Evolutionary conservation across 169 alveolate genomes (phyloP), one percentile per base, ranked within the genome.

Genomic region (Prorocentrum cordatum): DNA sequence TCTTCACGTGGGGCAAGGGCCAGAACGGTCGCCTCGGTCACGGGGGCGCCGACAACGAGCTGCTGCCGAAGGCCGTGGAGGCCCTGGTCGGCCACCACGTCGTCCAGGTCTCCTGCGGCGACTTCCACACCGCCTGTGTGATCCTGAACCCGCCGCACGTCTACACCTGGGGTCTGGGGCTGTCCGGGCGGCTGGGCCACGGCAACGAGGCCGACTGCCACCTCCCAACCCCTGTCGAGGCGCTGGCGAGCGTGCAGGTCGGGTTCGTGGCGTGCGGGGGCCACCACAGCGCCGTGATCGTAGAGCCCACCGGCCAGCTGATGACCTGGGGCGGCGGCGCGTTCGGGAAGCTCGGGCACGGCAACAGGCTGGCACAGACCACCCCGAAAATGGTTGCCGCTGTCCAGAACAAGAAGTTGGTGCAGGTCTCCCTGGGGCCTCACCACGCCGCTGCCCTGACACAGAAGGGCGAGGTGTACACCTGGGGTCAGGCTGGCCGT

Each of bases 251-350:
- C 12, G 36, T 38, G 16, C 54, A 54, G 58, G 84, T 67, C 38
- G 64, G 66, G 36, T 20, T 68, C 32, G n/a, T 85, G 39, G 79
- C 64, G 35, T 85, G 92, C 72, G 92, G 92, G 6, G 92, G 92
- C 27, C 92, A 85, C 50, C 92, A 85, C 79, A 70, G 80, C 0
- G 92, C 92, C 1, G 83, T 83, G 0, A 66, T 84, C 31, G 73
- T 67, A 5, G 79, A 71, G 31, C 86, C 54, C 54, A 16, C 54
- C 9, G 54, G 54, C n/a, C 54, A 66, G 75, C 72, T 82, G 80
- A 82, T 82, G 90, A 85, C 92, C 24, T 85, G 92, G 92, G 92
- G 92, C n/a, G 92, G 92, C 35, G 92, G 92, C 12, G 92, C 92
- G 22, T 85, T 85, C 22, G 92, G 92, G 79, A 85, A 85, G 61